These are phyloP conservation scores for Chenopodium berlandieri DNA, from an alignment of 148 eudicot species.

Conservation along the genomic window DNA sequence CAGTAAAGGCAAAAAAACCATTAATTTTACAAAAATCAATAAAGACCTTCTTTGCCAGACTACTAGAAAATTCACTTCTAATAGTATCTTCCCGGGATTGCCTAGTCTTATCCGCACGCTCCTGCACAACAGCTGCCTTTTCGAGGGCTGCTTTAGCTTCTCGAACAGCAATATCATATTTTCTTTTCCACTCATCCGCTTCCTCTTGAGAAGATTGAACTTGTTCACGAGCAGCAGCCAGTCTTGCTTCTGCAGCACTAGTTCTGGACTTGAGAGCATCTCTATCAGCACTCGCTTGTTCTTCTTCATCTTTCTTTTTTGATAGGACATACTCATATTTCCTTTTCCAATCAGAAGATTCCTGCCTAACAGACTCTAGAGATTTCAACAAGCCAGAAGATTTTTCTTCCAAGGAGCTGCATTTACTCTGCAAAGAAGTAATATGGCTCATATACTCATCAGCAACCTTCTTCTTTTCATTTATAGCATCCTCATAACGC, in stretches of 20 bases:
- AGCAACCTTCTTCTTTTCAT: slow-evolving; percentile 76
- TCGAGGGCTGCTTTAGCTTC: slow-evolving; percentile 89
- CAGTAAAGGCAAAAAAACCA: background rate
- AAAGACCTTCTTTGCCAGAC: slow-evolving; percentile 71
- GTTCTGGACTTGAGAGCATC: slow-evolving; percentile 66
- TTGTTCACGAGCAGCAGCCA: slow-evolving; percentile 90
- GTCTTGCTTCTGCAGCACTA: slow-evolving; percentile 89
- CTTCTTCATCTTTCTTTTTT: slow-evolving; percentile 74
- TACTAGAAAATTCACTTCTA: slow-evolving; percentile 66
- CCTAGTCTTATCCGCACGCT: slow-evolving; percentile 67
- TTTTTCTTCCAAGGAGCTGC: slow-evolving; percentile 85
- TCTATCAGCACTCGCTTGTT: slow-evolving; percentile 64
- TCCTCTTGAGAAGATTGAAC: slow-evolving; percentile 90
- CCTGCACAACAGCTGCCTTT: slow-evolving; percentile 85
- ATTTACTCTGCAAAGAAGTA: slow-evolving; percentile 68
- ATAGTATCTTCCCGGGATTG: slow-evolving; percentile 82
- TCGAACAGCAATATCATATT: slow-evolving; percentile 75
- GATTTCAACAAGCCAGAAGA: slow-evolving; percentile 66
- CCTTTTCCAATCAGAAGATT: slow-evolving; percentile 79
- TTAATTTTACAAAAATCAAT: background rate
- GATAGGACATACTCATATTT: slow-evolving; percentile 64
- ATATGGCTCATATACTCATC: slow-evolving; percentile 88
- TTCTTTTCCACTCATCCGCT: slow-evolving; percentile 92
- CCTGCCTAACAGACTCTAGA: slow-evolving; percentile 57
- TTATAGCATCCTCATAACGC: slow-evolving; percentile 86